Evolutionary conservation across 2,329 filamentous ascomycete species (phyloP).

Genomic region (Cadophora gregata): DNA sequence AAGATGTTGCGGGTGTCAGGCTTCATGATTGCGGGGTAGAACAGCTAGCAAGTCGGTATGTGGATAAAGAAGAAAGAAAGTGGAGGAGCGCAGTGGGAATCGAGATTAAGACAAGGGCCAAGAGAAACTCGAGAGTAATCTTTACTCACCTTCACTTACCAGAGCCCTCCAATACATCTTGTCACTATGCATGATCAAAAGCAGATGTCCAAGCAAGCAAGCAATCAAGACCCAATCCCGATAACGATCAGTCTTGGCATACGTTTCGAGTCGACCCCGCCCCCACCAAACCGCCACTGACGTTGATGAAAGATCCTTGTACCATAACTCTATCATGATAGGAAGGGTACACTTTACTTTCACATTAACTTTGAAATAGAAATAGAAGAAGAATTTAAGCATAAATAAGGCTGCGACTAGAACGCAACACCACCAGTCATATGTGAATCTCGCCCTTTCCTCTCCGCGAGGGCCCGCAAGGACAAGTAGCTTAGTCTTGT

Average conservation of each 20-base stretch:
- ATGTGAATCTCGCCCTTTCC: too few species aligned
- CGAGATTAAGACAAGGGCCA: not conserved
- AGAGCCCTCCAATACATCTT: not conserved
- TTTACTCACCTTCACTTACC: not conserved
- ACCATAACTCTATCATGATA: not conserved
- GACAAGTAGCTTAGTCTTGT: too few species aligned
- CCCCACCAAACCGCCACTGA: not conserved
- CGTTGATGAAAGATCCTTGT: constrained; percentile 4
- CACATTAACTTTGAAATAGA: too few species aligned
- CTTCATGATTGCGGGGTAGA: constrained; percentile 21
- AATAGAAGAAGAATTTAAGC: constrained; percentile 1
- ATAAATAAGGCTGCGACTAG: not conserved
- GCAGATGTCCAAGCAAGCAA: not conserved
- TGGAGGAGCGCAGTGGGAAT: not conserved
- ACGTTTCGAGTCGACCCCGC: not conserved
- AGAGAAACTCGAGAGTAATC: constrained; percentile 1
- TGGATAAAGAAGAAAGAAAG: not conserved
- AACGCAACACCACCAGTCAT: not conserved
- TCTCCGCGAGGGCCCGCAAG: too few species aligned
- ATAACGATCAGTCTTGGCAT: constrained; percentile 9
- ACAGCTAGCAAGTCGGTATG: not conserved
- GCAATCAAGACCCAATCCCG: not conserved
- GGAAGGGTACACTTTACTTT: too few species aligned
- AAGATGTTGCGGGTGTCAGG: constrained; percentile 13
- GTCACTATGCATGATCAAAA: not conserved